Percentiles rank a stretch among this genome's conserved stretches.
Conservation (phyloP, 805 yeast genomes). For the Geotrichum ghanense region DNA sequence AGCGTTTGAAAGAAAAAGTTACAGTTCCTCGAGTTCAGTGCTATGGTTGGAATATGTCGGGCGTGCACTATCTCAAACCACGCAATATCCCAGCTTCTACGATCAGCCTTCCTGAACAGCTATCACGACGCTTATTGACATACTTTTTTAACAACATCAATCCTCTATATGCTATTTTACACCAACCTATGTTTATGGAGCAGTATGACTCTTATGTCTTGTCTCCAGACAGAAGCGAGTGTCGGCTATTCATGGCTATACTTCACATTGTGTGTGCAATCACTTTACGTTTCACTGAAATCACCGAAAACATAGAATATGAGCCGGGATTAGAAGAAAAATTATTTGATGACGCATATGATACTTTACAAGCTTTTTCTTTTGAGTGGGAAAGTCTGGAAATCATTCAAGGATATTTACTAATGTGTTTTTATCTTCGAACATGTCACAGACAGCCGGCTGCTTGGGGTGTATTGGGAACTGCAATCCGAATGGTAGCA, state of each 20-base stretch:
- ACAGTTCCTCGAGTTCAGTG: constrained; percentile 45
- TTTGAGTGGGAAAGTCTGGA: constrained; percentile 45
- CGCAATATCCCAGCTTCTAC: constrained; percentile 19
- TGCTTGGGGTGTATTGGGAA: constrained; percentile 31
- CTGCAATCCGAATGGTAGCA: constrained; percentile 32
- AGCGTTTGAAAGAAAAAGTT: constrained; percentile 12
- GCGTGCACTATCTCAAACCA: constrained; percentile 36
- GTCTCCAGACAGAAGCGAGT: constrained; percentile 17
- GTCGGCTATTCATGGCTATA: constrained; percentile 39
- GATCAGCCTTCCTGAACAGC: constrained; percentile 8
- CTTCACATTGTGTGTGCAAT: constrained; percentile 38
- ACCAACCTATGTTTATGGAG: constrained; percentile 41
- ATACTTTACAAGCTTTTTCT: constrained; percentile 29
- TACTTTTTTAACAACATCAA: constrained; percentile 40
- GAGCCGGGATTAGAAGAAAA: constrained; percentile 29
- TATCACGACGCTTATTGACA: constrained; percentile 21
- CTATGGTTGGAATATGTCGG: constrained; percentile 59
- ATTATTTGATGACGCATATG: constrained; percentile 32
- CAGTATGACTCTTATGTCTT: constrained; percentile 30
- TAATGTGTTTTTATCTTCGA: constrained; percentile 35
- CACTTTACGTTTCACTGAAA: constrained; percentile 41
- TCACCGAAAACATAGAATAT: constrained; percentile 16
- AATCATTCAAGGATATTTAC: constrained; percentile 40
- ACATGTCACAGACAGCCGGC: constrained; percentile 35
- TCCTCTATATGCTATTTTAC: constrained; percentile 42